These are phyloP conservation scores for Cordyceps cateniannulata DNA, from an alignment of 2,329 filamentous ascomycete species.

Conservation along the genomic window DNA sequence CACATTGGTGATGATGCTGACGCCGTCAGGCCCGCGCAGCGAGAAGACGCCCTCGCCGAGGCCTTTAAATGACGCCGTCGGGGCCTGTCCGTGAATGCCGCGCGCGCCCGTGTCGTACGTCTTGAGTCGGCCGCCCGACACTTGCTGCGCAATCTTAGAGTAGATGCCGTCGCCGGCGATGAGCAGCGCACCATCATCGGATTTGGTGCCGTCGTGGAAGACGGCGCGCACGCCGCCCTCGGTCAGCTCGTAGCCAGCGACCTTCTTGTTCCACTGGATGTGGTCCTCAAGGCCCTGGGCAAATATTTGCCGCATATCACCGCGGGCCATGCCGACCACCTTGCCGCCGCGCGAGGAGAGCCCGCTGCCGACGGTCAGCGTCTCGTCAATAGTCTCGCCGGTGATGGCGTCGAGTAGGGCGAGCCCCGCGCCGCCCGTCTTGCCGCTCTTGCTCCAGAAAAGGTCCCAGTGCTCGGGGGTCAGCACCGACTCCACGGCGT, in stretches of 20 bases:
- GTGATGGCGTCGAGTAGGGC: constrained; percentile 45
- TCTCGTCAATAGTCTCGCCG: background rate
- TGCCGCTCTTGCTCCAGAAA: constrained; percentile 55
- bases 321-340: constrained; percentile 54
- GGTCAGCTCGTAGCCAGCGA: constrained; percentile 53
- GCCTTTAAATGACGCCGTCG: constrained; percentile 52
- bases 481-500: constrained; percentile 55
- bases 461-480: constrained; percentile 37
- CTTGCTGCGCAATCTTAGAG: constrained; percentile 52
- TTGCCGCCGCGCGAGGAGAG: constrained; percentile 50
- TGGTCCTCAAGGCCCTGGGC: constrained; percentile 47
- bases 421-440: constrained; percentile 52
- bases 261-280: constrained; percentile 49
- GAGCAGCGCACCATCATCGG: constrained; percentile 51
- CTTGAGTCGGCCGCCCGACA: constrained; percentile 51
- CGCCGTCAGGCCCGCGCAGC: constrained; percentile 34
- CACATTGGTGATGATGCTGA: constrained; percentile 59
- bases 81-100: constrained; percentile 60
- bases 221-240: constrained; percentile 44
- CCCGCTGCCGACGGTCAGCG: background rate
- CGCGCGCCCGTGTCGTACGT: constrained; percentile 57
- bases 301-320: constrained; percentile 56
- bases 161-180: constrained; percentile 58
- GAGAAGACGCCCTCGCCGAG: constrained; percentile 58
- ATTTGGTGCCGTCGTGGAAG: constrained; percentile 55